Evolutionary conservation across 176 grass and related monocot species (phyloP).

Genomic region (Carex cristatella): DNA sequence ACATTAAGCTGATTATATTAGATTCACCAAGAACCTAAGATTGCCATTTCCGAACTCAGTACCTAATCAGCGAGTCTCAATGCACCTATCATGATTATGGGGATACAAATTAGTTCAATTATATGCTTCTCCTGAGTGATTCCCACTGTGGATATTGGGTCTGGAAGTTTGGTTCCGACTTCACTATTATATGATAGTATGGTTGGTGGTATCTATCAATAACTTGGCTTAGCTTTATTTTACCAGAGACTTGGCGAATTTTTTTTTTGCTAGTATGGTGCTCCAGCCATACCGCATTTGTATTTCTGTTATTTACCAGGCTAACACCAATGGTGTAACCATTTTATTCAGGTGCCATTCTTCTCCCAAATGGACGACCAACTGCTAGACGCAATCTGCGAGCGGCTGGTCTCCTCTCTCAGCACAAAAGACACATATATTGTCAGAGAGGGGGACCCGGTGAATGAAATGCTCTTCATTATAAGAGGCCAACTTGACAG

Average conservation of each 20-base stretch:
- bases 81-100: not conserved
- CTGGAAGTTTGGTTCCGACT: not conserved
- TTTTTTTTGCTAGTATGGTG: not conserved
- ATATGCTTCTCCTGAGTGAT: not conserved
- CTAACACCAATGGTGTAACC: not conserved
- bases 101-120: not conserved
- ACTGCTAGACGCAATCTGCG: constrained; percentile 90
- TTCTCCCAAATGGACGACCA: constrained; percentile 98
- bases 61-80: not conserved
- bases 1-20: not conserved
- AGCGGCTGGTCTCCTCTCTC: constrained; percentile 74
- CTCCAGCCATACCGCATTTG: not conserved
- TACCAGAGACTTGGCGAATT: not conserved
- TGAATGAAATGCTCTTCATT: constrained; percentile 88
- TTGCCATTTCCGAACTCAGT: not conserved
- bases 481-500: constrained; percentile 91
- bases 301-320: not conserved
- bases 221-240: not conserved
- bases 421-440: constrained; percentile 92
- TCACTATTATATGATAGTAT: not conserved
- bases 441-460: constrained; percentile 69
- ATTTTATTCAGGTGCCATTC: constrained; percentile 58
- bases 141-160: not conserved
- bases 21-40: not conserved
- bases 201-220: not conserved